Conservation (phyloP, 1,139 yeast species). For the Geotrichum macrosporum region DNA sequence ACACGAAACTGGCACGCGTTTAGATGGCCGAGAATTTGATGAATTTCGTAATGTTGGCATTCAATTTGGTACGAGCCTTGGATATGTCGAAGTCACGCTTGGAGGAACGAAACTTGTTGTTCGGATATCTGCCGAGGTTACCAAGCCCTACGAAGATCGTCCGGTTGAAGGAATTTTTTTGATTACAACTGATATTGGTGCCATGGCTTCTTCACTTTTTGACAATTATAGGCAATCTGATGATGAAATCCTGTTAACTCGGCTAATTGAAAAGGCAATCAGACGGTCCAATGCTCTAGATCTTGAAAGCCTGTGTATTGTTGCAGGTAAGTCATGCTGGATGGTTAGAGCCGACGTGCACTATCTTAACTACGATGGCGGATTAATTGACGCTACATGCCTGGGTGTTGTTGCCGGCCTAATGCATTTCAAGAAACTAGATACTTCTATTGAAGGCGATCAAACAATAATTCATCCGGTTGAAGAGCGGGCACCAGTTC, state of each 20-base stretch:
- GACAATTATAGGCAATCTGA: conserved; percentile 69
- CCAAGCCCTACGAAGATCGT: conserved; percentile 79
- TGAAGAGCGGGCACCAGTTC: conserved; percentile 81
- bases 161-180: conserved; percentile 90
- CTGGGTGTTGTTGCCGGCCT: conserved; percentile 85
- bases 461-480: conserved; percentile 63
- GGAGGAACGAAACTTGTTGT: conserved; percentile 73
- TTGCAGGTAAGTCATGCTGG: conserved; percentile 93
- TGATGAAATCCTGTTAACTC: conserved; percentile 71
- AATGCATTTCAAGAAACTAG: conserved; percentile 79
- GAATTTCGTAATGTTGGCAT: conserved; percentile 64
- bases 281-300: conserved; percentile 87
- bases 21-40: conserved; percentile 64
- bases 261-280: conserved; percentile 86
- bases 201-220: conserved; percentile 84
- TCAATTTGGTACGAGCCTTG: conserved; percentile 63
- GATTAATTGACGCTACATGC: conserved; percentile 84
- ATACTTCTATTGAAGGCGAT: conserved; percentile 68
- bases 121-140: conserved; percentile 74
- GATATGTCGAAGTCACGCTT: conserved; percentile 71
- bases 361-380: conserved; percentile 86
- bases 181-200: conserved; percentile 79
- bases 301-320: conserved; percentile 81
- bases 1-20: conserved; percentile 52
- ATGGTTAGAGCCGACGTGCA: conserved; percentile 83